phyloP scores from a whole-genome alignment of 2,329 filamentous ascomycete species.

The Alternaria sp. region DNA sequence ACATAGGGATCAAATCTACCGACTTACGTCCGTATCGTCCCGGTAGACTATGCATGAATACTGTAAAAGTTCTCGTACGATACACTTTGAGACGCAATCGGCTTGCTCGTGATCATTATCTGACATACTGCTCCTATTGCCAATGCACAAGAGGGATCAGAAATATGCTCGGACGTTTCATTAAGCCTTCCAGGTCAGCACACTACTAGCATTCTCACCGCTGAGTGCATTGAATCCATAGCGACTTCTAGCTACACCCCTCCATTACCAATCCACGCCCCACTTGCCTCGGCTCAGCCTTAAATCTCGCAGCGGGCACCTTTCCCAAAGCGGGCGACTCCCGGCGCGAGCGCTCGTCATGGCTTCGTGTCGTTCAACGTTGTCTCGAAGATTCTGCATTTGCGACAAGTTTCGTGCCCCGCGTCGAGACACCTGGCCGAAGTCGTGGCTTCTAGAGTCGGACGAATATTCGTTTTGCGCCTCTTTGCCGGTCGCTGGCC shows the following conservation, averaged over 20 bases:
- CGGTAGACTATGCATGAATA: background rate
- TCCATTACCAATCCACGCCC: slow-evolving; percentile 26
- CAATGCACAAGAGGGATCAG: background rate
- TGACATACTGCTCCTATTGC: background rate
- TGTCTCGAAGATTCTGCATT: slow-evolving; percentile 14
- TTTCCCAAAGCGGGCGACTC: slow-evolving; percentile 18
- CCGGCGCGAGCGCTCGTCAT: slow-evolving; percentile 25
- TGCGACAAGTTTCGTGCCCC: slow-evolving; percentile 2
- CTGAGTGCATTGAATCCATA: background rate
- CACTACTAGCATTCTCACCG: background rate
- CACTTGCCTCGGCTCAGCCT: slow-evolving; percentile 34
- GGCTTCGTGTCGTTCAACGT: slow-evolving; percentile 12
- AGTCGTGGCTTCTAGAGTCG: background rate
- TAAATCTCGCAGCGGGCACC: slow-evolving; percentile 15
- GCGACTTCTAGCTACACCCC: slow-evolving; percentile 1
- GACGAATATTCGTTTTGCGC: background rate
- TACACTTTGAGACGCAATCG: background rate
- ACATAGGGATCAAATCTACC: background rate
- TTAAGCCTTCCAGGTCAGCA: background rate
- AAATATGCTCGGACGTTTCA: background rate
- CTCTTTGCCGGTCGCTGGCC: slow-evolving; percentile 17
- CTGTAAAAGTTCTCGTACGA: background rate
- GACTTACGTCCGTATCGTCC: background rate
- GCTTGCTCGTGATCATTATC: background rate
- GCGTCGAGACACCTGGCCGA: slow-evolving; percentile 4